Conservation (phyloP, 1,284 basidiomycete genomes). For the Porodaedalea pini region DNA sequence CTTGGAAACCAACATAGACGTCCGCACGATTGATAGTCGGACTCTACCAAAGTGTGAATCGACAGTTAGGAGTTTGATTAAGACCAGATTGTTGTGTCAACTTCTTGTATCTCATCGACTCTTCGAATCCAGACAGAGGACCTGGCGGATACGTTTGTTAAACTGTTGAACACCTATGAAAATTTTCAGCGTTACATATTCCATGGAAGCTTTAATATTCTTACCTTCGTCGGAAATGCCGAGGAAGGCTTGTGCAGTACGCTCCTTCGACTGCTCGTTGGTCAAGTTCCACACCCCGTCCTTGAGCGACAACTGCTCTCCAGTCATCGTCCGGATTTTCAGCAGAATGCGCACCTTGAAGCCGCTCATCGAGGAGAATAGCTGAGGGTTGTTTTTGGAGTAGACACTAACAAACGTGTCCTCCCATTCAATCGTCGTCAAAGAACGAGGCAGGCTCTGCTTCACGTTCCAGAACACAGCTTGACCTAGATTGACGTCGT, state of each 20-base stretch:
- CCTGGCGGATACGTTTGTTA: slow-evolving; percentile 94
- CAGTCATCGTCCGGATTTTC: slow-evolving; percentile 90
- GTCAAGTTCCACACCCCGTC: slow-evolving; percentile 98
- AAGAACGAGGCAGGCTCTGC: slow-evolving; percentile 90
- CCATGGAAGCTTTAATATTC: slow-evolving; percentile 14
- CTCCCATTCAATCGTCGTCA: slow-evolving; percentile 99
- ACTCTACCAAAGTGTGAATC: slow-evolving; percentile 99
- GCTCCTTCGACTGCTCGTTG: slow-evolving; percentile 94
- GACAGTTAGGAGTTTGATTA: slow-evolving; percentile 98
- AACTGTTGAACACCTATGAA: slow-evolving; percentile 83
- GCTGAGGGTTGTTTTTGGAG: slow-evolving; percentile 96
- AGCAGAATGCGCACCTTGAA: slow-evolving; percentile 98
- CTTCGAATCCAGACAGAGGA: slow-evolving; percentile 91
- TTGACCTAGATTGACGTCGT: slow-evolving; percentile 97
- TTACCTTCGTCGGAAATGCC: slow-evolving; percentile 92
- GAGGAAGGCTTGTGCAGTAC: slow-evolving; percentile 96
- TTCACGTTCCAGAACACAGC: slow-evolving; percentile 99
- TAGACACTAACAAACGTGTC: slow-evolving; percentile 96
- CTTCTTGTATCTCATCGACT: slow-evolving; percentile 97
- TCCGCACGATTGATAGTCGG: slow-evolving; percentile 98
- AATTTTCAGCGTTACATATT: slow-evolving; percentile 23
- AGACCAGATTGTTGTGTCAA: slow-evolving; percentile 94
- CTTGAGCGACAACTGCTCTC: slow-evolving; percentile 94
- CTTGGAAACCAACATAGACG: slow-evolving; percentile 99
- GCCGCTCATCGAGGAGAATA: slow-evolving; percentile 97